Percentiles rank a stretch among this genome's conserved stretches.
Evolutionary conservation across 2,329 filamentous ascomycete genomes (phyloP).

Genomic region (Verticillium klebahnii): DNA sequence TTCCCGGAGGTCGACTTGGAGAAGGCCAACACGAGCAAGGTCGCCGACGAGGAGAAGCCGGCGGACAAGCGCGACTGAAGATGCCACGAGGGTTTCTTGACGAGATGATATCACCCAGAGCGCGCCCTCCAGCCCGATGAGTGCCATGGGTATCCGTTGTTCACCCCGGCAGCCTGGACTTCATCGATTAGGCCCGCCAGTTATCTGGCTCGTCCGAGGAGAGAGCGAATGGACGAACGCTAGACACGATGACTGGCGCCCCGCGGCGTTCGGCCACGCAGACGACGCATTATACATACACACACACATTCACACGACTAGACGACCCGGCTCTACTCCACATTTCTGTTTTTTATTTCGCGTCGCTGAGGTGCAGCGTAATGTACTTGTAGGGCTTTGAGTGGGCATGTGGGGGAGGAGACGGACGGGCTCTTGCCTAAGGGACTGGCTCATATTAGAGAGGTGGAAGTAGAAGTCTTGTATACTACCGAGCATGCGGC

Average conservation of each 20-base stretch:
- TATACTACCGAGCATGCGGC: not conserved
- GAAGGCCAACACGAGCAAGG: conserved; percentile 70
- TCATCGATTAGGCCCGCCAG: not conserved
- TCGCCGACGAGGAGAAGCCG: conserved; percentile 39
- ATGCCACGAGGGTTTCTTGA: not conserved
- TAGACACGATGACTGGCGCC: not conserved
- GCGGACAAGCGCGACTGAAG: conserved; percentile 5
- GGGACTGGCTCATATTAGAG: not conserved
- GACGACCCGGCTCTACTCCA: conserved; percentile 1
- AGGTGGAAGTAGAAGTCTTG: not conserved
- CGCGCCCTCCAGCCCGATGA: too few relatives aligned
- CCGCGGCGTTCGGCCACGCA: not conserved
- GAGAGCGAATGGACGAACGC: not conserved
- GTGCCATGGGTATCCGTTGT: too few relatives aligned
- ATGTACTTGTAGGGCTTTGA: not conserved
- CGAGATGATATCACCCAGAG: too few relatives aligned
- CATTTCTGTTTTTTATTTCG: not conserved
- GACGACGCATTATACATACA: not conserved
- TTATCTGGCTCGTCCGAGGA: not conserved
- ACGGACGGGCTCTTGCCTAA: not conserved
- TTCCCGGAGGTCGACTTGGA: conserved; percentile 77
- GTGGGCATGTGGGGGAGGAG: not conserved
- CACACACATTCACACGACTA: conserved; percentile 1
- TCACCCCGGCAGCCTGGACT: conserved; percentile 2
- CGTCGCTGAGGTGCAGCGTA: not conserved